Evolutionary conservation across 2,329 filamentous ascomycete genomes (phyloP).

Genomic region (Dryadomyces quercivorus): DNA sequence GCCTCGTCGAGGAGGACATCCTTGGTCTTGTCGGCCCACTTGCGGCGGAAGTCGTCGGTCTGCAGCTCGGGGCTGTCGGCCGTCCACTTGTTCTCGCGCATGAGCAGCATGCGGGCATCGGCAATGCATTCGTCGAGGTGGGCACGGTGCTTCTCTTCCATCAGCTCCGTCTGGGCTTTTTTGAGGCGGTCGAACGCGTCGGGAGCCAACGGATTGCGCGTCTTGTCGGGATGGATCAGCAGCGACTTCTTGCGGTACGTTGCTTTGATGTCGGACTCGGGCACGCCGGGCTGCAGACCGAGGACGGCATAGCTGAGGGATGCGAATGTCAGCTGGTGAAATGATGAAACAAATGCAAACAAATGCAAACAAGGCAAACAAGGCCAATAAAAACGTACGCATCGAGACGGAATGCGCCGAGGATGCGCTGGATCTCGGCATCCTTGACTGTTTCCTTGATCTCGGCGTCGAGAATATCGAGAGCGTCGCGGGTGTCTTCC

Average conservation of each 20-base stretch:
- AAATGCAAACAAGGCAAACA: background rate
- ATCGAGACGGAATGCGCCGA: conserved; percentile 71
- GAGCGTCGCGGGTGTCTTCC: conserved; percentile 42
- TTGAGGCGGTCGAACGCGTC: conserved; percentile 95
- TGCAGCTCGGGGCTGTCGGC: conserved; percentile 79
- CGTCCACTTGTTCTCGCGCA: conserved; percentile 89
- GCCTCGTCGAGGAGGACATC: conserved; percentile 90
- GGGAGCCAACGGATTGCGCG: conserved; percentile 75
- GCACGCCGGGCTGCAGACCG: conserved; percentile 86
- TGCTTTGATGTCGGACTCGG: conserved; percentile 91
- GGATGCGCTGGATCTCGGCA: conserved; percentile 88
- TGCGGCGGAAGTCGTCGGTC: conserved; percentile 67
- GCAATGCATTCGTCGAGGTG: conserved; percentile 89
- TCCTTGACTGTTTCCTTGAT: conserved; percentile 93
- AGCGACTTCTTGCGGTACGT: conserved; percentile 96
- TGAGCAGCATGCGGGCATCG: conserved; percentile 87
- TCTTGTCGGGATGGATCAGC: conserved; percentile 97
- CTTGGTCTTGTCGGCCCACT: conserved; percentile 85
- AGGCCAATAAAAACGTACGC: conserved; percentile 37
- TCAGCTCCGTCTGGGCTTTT: conserved; percentile 80
- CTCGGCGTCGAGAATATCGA: conserved; percentile 72
- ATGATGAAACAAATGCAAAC: background rate
- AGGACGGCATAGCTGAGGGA: conserved; percentile 70
- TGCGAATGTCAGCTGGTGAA: background rate
- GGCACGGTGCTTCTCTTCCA: conserved; percentile 86